Conservation (phyloP, 2,329 filamentous ascomycete species). For the Atkinsonella hypoxylon region DNA sequence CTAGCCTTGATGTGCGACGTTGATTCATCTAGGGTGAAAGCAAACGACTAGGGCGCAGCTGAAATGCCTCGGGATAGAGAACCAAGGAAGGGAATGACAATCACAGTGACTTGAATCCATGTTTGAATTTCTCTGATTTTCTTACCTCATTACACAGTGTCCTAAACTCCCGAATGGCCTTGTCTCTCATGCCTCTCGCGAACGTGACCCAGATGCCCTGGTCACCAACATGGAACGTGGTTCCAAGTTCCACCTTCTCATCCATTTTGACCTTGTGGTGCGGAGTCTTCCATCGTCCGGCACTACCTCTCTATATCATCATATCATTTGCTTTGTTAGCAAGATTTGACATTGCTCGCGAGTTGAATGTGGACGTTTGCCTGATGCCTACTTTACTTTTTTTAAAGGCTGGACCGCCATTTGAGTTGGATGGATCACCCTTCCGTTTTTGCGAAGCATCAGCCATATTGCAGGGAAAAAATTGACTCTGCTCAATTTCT, state of each 20-base stretch:
- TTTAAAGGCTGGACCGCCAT: constrained; percentile 19
- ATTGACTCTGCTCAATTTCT: no score
- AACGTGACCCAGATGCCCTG: constrained; percentile 70
- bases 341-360: not conserved
- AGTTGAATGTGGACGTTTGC: not conserved
- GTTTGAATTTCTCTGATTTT: not conserved
- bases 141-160: constrained; percentile 54
- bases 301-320: constrained; percentile 32
- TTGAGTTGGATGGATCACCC: constrained; percentile 15
- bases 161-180: constrained; percentile 55
- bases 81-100: not conserved
- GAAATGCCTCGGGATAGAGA: not conserved
- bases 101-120: no score
- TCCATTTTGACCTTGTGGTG: constrained; percentile 41
- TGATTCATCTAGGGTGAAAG: no score
- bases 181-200: constrained; percentile 57
- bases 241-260: constrained; percentile 28
- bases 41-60: no score
- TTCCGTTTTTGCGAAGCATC: constrained; percentile 25
- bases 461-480: constrained; percentile 14
- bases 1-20: no score
- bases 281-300: constrained; percentile 49
- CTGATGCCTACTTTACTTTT: constrained; percentile 27
- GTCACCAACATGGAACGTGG: constrained; percentile 52
- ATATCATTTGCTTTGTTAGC: not conserved